Conservation (phyloP, 2,329 filamentous ascomycete genomes). For the Colletotrichum australisinense region DNA sequence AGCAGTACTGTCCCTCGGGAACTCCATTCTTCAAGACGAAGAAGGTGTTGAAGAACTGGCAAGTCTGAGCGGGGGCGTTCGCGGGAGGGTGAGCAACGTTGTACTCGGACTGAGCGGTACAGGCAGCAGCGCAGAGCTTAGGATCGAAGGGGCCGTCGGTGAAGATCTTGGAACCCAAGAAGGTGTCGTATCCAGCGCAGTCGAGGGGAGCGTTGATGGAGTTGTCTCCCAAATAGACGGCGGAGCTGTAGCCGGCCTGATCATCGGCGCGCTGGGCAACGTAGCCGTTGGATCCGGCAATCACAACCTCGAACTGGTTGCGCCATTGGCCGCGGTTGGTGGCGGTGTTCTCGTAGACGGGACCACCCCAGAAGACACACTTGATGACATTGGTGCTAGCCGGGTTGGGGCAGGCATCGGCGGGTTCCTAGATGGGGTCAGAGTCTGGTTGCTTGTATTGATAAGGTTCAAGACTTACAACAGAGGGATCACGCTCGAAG, state of each 20-base stretch:
- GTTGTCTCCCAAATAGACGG: background rate
- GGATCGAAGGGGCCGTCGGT: background rate
- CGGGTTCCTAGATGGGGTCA: background rate
- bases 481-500: background rate
- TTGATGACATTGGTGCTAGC: background rate
- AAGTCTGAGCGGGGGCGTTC: background rate
- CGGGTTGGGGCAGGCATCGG: conserved; percentile 4
- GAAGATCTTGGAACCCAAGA: conserved; percentile 13
- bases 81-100: background rate
- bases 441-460: background rate
- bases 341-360: background rate
- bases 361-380: conserved; percentile 9
- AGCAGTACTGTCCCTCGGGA: background rate
- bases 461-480: background rate
- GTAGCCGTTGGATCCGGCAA: background rate
- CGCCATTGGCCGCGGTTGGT: conserved; percentile 5
- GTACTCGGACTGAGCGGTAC: background rate
- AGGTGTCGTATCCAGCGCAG: conserved; percentile 1
- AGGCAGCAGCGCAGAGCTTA: background rate
- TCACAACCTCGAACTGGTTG: background rate
- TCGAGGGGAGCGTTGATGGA: background rate
- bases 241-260: background rate
- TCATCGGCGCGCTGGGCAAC: background rate
- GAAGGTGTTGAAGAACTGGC: background rate
- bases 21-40: background rate